A percentile compares a stretch with the other conserved stretches of the same genome.
These are phyloP conservation scores for Bombardia bombarda DNA, from an alignment of 495 filamentous ascomycete species.

Conservation along the genomic window DNA sequence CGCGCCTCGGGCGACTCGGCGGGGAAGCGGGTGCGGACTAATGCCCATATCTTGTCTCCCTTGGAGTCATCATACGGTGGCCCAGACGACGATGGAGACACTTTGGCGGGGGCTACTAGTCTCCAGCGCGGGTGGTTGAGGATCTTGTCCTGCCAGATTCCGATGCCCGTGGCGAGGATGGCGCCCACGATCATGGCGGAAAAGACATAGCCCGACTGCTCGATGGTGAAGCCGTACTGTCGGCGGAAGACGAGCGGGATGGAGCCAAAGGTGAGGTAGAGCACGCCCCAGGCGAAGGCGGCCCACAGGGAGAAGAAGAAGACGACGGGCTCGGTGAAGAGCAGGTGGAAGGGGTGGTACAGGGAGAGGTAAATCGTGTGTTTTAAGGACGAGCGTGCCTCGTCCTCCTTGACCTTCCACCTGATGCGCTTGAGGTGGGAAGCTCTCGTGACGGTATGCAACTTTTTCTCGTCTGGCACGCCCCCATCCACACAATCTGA, in stretches of 20 bases:
- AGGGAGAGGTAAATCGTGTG: conserved; percentile 72
- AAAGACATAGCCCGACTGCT: conserved; percentile 67
- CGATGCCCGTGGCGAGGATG: conserved; percentile 61
- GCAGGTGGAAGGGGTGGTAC: conserved; percentile 75
- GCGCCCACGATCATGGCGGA: conserved; percentile 60
- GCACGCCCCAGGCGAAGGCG: conserved; percentile 80
- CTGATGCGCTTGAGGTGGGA: conserved; percentile 61
- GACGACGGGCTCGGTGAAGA: conserved; percentile 85
- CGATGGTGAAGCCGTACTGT: conserved; percentile 60
- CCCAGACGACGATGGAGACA: not conserved
- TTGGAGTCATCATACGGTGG: not conserved
- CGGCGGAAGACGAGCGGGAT: conserved; percentile 70
- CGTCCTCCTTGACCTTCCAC: conserved; percentile 81
- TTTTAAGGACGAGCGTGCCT: conserved; percentile 60
- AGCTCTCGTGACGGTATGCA: conserved; percentile 1
- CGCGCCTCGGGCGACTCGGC: conserved; percentile 62
- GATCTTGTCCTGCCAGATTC: conserved; percentile 59
- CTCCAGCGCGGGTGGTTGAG: conserved; percentile 35
- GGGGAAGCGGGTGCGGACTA: conserved; percentile 32
- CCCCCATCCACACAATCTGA: not conserved
- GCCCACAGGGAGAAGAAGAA: conserved; percentile 94
- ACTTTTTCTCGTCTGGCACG: conserved; percentile 20
- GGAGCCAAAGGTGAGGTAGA: conserved; percentile 76
- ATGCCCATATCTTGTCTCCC: conserved; percentile 28
- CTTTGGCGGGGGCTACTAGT: conserved; percentile 10